These are phyloP conservation scores for Pleurotus platypus DNA, from an alignment of 768 basidiomycete species.

Conservation along the genomic window DNA sequence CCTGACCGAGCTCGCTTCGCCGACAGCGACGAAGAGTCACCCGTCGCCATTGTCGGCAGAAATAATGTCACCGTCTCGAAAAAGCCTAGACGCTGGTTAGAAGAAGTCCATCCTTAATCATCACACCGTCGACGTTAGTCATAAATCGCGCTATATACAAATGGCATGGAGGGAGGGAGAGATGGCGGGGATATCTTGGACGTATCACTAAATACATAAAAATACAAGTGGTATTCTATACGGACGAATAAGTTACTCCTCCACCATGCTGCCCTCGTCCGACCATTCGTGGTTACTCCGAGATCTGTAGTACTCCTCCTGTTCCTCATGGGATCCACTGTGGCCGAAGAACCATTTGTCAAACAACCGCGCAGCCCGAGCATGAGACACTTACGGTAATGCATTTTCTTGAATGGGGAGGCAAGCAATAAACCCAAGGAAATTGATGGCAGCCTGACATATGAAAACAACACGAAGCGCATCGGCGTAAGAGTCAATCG, in stretches of 20 bases:
- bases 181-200: background rate
- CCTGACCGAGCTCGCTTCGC: conserved; percentile 53
- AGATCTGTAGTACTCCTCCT: conserved; percentile 44
- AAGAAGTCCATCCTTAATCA: conserved; percentile 54
- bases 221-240: conserved; percentile 8
- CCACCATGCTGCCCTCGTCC: background rate
- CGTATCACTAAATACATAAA: background rate
- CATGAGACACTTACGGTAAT: conserved; percentile 44
- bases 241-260: conserved; percentile 5
- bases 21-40: conserved; percentile 38
- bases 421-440: conserved; percentile 64
- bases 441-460: conserved; percentile 64
- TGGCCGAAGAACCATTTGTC: conserved; percentile 11
- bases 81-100: conserved; percentile 76
- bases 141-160: background rate
- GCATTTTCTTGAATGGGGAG: conserved; percentile 75
- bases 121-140: background rate
- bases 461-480: conserved; percentile 83
- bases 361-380: background rate
- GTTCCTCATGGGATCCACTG: conserved; percentile 63
- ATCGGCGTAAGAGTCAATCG: conserved; percentile 73
- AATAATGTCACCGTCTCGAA: conserved; percentile 51
- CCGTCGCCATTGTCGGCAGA: conserved; percentile 18
- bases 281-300: conserved; percentile 13
- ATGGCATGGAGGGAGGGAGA: background rate